Conservation (phyloP, 257 asterid genomes). For the Scutellaria minor region DNA sequence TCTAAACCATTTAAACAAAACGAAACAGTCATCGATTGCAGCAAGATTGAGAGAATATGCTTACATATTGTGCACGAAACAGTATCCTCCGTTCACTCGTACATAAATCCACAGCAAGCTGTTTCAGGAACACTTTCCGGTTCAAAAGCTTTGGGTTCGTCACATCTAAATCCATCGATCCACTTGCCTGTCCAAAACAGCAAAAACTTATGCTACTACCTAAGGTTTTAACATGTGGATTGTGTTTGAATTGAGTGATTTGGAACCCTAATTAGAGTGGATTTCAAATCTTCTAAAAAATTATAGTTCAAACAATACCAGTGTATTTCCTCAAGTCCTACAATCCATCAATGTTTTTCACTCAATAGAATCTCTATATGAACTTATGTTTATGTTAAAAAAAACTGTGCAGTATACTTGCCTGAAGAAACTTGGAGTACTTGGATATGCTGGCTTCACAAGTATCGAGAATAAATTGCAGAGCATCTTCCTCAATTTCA, state of each 20-base stretch:
- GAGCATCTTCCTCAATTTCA: slow-evolving; percentile 82
- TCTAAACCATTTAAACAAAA: background rate
- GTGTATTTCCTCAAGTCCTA: no score
- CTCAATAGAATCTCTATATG: background rate
- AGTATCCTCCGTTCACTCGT: slow-evolving; percentile 82
- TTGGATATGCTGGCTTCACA: slow-evolving; percentile 84
- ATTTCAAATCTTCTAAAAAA: no score
- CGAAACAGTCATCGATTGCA: background rate
- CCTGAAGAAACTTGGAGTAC: slow-evolving; percentile 94
- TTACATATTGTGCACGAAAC: slow-evolving; percentile 92
- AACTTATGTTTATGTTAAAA: background rate
- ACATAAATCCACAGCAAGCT: slow-evolving; percentile 88
- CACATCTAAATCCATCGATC: slow-evolving; percentile 90
- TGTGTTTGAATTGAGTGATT: no score
- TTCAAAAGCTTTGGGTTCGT: slow-evolving; percentile 87
- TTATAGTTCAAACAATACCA: no score
- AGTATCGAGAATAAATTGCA: slow-evolving; percentile 75
- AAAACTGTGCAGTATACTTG: slow-evolving; percentile 29
- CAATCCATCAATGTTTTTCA: background rate
- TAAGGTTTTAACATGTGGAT: background rate
- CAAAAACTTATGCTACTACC: slow-evolving; percentile 3
- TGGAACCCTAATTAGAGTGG: no score
- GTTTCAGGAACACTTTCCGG: slow-evolving; percentile 82
- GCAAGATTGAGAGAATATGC: slow-evolving; percentile 34
- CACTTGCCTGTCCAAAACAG: slow-evolving; percentile 65